Conservation (phyloP, 106 monocot species). For the Phalaenopsis equestris region DNA sequence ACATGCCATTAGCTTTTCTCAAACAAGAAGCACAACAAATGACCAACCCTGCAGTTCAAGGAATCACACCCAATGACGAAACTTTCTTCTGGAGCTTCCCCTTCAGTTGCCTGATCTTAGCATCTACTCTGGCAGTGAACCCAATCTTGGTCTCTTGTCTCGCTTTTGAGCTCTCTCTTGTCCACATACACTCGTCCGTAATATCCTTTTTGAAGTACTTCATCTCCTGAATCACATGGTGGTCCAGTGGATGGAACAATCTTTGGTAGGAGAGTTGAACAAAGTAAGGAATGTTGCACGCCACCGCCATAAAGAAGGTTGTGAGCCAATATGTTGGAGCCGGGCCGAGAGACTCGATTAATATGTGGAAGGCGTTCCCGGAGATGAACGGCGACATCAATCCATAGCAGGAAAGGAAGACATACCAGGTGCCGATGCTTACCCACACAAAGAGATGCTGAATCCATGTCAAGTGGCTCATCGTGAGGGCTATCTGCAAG, state of each 20-base stretch:
- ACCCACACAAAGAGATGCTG: constrained; percentile 70
- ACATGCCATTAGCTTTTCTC: no score
- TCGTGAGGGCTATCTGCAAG: constrained; percentile 56
- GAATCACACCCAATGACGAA: no score
- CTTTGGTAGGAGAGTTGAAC: constrained; percentile 53
- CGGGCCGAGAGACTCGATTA: constrained; percentile 38
- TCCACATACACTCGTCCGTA: constrained; percentile 66
- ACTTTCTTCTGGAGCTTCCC: constrained; percentile 34
- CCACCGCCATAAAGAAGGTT: constrained; percentile 27
- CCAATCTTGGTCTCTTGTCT: constrained; percentile 59
- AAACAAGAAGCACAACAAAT: no score
- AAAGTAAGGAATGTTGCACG: constrained; percentile 53
- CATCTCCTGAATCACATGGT: constrained; percentile 71
- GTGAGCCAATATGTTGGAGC: constrained; percentile 44
- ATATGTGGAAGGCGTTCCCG: constrained; percentile 29
- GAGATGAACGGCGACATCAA: constrained; percentile 26
- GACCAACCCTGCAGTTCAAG: no score
- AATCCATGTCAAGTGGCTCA: constrained; percentile 79
- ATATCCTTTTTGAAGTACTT: constrained; percentile 56
- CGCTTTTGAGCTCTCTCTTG: constrained; percentile 44
- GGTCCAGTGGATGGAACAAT: constrained; percentile 48
- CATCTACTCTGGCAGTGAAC: constrained; percentile 59
- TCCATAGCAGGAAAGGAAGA: constrained; percentile 49
- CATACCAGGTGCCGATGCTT: constrained; percentile 50
- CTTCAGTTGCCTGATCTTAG: constrained; percentile 46